Percentiles rank a stretch among this genome's conserved stretches.
Conservation (phyloP, 257 asterid species). For the Gentiana straminea region DNA sequence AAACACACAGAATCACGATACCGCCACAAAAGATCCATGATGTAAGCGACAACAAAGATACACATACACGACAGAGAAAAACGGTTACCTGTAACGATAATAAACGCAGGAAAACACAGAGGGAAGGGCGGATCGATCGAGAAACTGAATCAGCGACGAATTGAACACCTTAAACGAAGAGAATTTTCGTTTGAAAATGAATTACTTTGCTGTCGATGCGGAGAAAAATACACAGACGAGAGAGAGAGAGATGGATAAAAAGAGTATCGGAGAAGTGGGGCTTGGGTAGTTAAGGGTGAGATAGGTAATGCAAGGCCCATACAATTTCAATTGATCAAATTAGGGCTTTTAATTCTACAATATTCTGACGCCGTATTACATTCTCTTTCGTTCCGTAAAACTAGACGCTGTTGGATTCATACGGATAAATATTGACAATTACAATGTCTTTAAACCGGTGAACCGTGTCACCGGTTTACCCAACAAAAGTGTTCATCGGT, state of each 20-base stretch:
- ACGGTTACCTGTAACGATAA: conserved; percentile 11
- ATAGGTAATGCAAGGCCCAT: conserved; percentile 17
- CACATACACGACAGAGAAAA: not conserved
- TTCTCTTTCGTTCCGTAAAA: too few relatives aligned
- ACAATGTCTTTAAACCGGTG: too few relatives aligned
- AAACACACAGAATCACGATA: not conserved
- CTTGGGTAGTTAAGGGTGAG: not conserved
- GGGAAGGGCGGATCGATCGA: conserved; percentile 10
- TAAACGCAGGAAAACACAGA: not conserved
- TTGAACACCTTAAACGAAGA: not conserved
- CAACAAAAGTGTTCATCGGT: too few relatives aligned
- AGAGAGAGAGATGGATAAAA: not conserved
- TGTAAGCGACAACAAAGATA: not conserved
- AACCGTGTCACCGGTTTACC: too few relatives aligned
- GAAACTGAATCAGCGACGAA: conserved; percentile 4
- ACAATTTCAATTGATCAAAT: conserved; percentile 14
- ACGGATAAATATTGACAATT: too few relatives aligned
- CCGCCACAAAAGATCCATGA: not conserved
- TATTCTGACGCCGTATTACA: not conserved
- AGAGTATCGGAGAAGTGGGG: not conserved
- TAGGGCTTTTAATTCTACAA: conserved; percentile 15
- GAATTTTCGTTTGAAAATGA: not conserved
- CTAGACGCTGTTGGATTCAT: too few relatives aligned
- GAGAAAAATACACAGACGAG: not conserved
- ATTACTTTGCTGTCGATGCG: not conserved